Evolutionary conservation across 2,329 filamentous ascomycete genomes (phyloP), one percentile per base, ranked within the genome.

Genomic region (Podosphaera fusca): DNA sequence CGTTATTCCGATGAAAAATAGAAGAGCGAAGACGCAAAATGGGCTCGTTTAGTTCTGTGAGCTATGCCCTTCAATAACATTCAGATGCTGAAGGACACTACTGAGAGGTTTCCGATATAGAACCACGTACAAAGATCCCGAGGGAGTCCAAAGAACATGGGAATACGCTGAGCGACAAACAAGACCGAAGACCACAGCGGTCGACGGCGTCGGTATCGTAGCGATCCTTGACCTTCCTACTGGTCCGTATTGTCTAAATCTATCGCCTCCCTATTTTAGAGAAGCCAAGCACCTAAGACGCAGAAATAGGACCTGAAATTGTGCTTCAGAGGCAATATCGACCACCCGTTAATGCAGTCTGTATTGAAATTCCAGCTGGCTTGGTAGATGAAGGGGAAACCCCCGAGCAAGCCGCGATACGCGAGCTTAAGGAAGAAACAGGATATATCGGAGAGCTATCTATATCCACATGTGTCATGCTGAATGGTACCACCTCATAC

Each of bases 131-230:
- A 71, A 72, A 57, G 84, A 87, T 64, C 76, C 79, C 29, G 72
- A 75, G 38, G 79, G 78, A 61, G 70, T 71, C 14, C 67, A 71
- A 0, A 74, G 83, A 56, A 78, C 75, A 35, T 87, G 84, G 84
- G 84, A 88, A 65, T 83, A 80, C 0, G 81, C 81, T 14, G 80
- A 85, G 68, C 78, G 84, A n/a, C 75, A 74, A 35, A 87, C 83
- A 0, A 77, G 83, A 2, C 81, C 82, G 10, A 70, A 72, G 57
- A 72, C 69, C 60, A 73, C 74, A 58, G 76, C 78, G 38, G 80
- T 87, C 56, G 84, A 88, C 63, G 83, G 81, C 56, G 82, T 87
- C 12, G 82, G 82, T 59, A 85, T 88, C 58, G 74, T 85, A 14
- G 84, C 82, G 47, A 77, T 87, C 60, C 71, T 88, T 12, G 71